Percentiles rank a stretch among this genome's conserved stretches.
Evolutionary conservation across 805 yeast species (phyloP).

Genomic region (Nakazawaea sp.): DNA sequence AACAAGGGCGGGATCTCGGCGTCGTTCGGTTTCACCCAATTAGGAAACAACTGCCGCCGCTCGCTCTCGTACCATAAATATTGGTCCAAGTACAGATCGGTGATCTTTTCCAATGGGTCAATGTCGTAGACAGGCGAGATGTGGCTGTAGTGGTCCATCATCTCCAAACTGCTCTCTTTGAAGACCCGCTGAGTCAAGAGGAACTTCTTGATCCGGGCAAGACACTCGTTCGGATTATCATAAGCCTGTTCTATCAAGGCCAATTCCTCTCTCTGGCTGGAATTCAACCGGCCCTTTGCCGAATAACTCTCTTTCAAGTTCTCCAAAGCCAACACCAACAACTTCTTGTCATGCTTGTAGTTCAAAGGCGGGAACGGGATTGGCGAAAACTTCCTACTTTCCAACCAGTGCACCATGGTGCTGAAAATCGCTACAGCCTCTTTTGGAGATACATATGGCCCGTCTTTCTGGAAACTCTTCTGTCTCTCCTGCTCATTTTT

Average conservation of each 20-base stretch:
- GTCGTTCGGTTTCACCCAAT: slow-evolving; percentile 95
- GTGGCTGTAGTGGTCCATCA: slow-evolving; percentile 87
- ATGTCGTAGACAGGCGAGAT: slow-evolving; percentile 80
- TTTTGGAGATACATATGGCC: slow-evolving; percentile 79
- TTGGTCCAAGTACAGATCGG: slow-evolving; percentile 94
- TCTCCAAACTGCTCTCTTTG: slow-evolving; percentile 78
- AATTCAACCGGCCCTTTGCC: slow-evolving; percentile 70
- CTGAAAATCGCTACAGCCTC: slow-evolving; percentile 86
- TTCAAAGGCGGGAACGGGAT: slow-evolving; percentile 91
- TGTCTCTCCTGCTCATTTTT: slow-evolving; percentile 91
- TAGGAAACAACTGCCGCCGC: slow-evolving; percentile 79
- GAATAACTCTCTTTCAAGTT: slow-evolving; percentile 75
- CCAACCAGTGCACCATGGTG: slow-evolving; percentile 89
- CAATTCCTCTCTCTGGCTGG: slow-evolving; percentile 85
- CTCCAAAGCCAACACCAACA: slow-evolving; percentile 84
- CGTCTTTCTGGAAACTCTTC: slow-evolving; percentile 67
- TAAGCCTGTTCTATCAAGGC: slow-evolving; percentile 94
- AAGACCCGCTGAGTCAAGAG: slow-evolving; percentile 85
- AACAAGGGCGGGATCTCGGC: slow-evolving; percentile 87
- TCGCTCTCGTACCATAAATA: slow-evolving; percentile 96
- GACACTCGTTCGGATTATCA: slow-evolving; percentile 92
- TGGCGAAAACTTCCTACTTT: slow-evolving; percentile 72
- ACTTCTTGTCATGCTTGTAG: slow-evolving; percentile 89
- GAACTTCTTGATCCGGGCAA: slow-evolving; percentile 76
- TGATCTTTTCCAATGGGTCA: slow-evolving; percentile 90